Evolutionary conservation across 2,329 filamentous ascomycete species (phyloP).

Genomic region (Alternaria dauci): DNA sequence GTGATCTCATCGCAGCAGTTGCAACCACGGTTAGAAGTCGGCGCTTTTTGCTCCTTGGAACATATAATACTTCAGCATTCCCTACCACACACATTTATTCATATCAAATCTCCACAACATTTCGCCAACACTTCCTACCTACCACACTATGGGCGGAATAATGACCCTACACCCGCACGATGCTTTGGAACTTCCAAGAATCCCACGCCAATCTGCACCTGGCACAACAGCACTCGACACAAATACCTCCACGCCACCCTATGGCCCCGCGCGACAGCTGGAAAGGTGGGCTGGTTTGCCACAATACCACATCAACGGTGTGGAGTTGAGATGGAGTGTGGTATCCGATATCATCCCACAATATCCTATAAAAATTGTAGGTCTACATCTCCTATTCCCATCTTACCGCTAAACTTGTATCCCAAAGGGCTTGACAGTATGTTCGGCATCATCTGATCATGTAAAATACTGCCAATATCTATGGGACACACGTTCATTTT

Average conservation of each 20-base stretch:
- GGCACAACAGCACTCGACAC: not conserved
- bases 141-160: not conserved
- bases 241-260: not conserved
- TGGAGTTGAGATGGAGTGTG: not conserved
- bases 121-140: not conserved
- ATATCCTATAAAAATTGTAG: not conserved
- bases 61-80: not conserved
- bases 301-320: not conserved
- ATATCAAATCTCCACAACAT: no score
- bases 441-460: not conserved
- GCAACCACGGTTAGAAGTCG: not conserved
- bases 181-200: not conserved
- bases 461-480: not conserved
- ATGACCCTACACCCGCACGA: not conserved
- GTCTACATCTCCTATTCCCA: not conserved
- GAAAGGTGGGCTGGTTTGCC: not conserved
- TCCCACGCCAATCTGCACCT: not conserved
- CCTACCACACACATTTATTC: not conserved
- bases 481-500: not conserved
- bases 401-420: not conserved
- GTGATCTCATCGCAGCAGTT: not conserved
- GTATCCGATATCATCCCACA: not conserved
- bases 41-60: not conserved
- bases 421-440: not conserved
- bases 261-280: not conserved